Base-by-base conservation (phyloP, 371 early-diverging fungal species). In the Parasitella parasitica region DNA sequence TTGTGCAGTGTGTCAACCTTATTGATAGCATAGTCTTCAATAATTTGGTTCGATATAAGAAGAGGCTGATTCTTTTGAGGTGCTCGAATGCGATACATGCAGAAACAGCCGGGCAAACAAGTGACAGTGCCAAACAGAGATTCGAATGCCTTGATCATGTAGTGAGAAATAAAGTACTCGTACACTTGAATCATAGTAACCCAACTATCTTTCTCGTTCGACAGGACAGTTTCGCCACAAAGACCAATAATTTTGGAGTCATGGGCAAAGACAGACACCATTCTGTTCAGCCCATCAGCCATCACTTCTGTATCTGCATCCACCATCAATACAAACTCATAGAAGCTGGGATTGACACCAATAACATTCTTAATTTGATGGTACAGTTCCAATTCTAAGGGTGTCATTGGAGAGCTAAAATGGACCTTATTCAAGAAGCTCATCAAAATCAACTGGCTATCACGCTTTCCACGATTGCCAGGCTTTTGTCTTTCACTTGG, bases 1-100 rank as follows among this genome's bases (percentile, higher is more conserved):
- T 89, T 88, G 82, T 99, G 99, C 18, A 99, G 85, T 0, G 99
- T 99, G 64, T 96, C 94, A 43, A 98, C 98, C 30, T 89, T 82
- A 78, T 94, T 95, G 56, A 93, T 92, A 8, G 94, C 88, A 75
- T 99, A 99, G 57, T 98, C 96, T 26, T 89, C 79, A 52, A 99
- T 87, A 27, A 99, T 86, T 57, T 87, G 87, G 35, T 95, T 93
- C 38, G 93, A 80, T 32, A 96, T 87, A 18, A 99, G 77, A 32
- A 99, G 75, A 16, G 99, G 99, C 51, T 89, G 84, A 46, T 89
- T 88, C 49, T 91, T 91, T 54, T 82, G 84, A 1, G 90, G 83
- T 1, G 94, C 86, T 26, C 94, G 90, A 16, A 98, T 78, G 39
- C 97, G 86, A 72, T 97, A 97, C 92, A 93, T 93, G 60, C 87